These are phyloP conservation scores for Solanum etuberosum DNA, from an alignment of 257 asterid genomes.

Conservation along the genomic window DNA sequence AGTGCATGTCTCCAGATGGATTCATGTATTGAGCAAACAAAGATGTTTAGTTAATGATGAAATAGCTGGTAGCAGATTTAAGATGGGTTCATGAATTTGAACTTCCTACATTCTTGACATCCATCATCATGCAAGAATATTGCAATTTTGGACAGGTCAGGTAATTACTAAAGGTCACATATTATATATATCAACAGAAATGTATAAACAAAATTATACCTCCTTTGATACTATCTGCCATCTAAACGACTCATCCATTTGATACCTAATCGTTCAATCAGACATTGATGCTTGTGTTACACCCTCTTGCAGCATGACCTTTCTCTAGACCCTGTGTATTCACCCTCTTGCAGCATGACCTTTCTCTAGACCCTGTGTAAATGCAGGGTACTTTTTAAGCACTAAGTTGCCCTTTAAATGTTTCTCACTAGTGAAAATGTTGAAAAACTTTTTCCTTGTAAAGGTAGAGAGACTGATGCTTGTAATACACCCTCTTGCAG, in stretches of 20 bases:
- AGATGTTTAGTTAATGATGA: background rate
- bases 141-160: background rate
- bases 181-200: background rate
- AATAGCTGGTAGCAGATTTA: background rate
- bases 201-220: background rate
- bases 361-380: too few species aligned
- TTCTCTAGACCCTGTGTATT: background rate
- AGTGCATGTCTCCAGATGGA: background rate
- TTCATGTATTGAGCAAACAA: background rate
- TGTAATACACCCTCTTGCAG: too few species aligned
- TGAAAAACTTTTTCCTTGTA: too few species aligned
- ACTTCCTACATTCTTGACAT: background rate
- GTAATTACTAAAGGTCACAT: background rate
- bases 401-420: background rate
- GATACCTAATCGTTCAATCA: background rate
- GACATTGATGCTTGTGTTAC: background rate
- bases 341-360: too few species aligned
- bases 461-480: too few species aligned
- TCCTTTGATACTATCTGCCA: background rate
- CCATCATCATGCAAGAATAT: background rate
- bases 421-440: background rate
- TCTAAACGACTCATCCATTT: background rate
- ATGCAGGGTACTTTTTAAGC: background rate
- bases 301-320: too few species aligned
- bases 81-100: background rate